phyloP scores from a whole-genome alignment of 2,329 filamentous ascomycete genomes.

The Trichothecium roseum region DNA sequence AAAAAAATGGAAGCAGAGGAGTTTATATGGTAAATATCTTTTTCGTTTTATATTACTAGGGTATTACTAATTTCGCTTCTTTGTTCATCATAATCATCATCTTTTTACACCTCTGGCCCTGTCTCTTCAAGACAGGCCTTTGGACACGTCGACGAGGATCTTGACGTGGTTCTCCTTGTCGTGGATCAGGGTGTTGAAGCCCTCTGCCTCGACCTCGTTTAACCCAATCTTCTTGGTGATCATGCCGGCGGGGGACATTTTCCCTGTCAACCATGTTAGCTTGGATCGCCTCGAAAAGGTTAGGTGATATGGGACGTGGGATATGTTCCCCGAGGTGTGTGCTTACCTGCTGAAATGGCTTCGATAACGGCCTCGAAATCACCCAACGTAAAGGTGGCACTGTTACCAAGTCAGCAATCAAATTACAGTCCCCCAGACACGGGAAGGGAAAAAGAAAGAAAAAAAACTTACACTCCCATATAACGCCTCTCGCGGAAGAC shows the following conservation, averaged over 20 bases:
- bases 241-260: conserved; percentile 44
- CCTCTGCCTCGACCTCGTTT: conserved; percentile 44
- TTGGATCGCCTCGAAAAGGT: background rate
- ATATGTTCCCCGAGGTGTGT: no score
- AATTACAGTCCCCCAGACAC: conserved; percentile 29
- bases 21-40: no score
- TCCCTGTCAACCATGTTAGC: conserved; percentile 21
- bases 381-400: conserved; percentile 16
- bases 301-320: no score
- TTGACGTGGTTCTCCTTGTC: conserved; percentile 55
- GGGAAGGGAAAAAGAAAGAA: no score
- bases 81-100: no score
- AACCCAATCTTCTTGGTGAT: conserved; percentile 49
- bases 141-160: conserved; percentile 41
- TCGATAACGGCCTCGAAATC: conserved; percentile 49
- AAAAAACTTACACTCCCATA: conserved; percentile 11
- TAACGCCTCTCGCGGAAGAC: conserved; percentile 12
- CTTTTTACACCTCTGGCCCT: no score
- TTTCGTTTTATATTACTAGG: no score
- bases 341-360: conserved; percentile 22
- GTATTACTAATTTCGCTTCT: no score
- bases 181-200: conserved; percentile 44
- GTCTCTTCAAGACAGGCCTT: conserved; percentile 1
- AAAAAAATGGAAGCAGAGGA: no score
- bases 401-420: conserved; percentile 29